These are phyloP conservation scores for Alnus rubra DNA, from an alignment of 306 rosid genomes.

Conservation along the genomic window DNA sequence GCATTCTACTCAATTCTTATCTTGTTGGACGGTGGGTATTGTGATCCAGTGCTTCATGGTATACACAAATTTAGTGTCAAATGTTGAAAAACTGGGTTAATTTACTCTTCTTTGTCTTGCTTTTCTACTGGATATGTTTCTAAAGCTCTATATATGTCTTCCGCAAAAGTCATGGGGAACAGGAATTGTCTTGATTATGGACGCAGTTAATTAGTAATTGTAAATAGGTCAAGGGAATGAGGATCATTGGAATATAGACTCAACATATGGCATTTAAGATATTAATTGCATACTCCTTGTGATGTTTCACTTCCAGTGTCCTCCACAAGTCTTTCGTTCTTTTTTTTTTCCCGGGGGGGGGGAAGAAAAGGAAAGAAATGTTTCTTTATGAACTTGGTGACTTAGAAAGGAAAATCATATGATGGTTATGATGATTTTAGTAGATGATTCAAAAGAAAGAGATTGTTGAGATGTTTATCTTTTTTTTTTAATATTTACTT, in stretches of 20 bases:
- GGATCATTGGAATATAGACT: neutral
- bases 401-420: neutral
- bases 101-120: neutral
- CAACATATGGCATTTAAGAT: neutral
- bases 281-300: neutral
- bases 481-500: neutral
- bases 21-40: neutral
- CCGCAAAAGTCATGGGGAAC: neutral
- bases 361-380: neutral
- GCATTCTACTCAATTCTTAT: neutral
- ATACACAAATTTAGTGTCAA: neutral
- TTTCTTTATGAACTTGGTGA: neutral
- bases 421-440: neutral
- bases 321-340: neutral
- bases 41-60: neutral
- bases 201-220: neutral
- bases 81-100: neutral
- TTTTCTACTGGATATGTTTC: neutral
- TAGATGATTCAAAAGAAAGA: neutral
- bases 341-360: neutral
- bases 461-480: neutral
- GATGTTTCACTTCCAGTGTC: neutral
- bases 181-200: neutral
- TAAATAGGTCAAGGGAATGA: neutral
- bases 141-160: neutral